Evolutionary conservation across 257 asterid genomes (phyloP).

Genomic region (Capsicum rhomboideum): DNA sequence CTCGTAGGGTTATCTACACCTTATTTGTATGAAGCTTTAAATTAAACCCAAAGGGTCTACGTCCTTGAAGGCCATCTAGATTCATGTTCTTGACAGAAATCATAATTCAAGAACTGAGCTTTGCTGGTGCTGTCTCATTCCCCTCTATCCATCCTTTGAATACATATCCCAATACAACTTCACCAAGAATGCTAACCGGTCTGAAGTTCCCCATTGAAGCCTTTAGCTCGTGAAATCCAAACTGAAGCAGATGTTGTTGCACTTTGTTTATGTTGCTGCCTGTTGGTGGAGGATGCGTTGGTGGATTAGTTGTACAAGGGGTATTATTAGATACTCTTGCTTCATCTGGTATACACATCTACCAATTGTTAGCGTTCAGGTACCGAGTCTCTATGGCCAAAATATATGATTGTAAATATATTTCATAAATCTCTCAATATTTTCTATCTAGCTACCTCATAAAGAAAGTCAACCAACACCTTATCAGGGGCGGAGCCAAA

Average conservation of each 20-base stretch:
- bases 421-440: background rate
- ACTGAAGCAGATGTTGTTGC: conserved; percentile 57
- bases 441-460: background rate
- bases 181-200: conserved; percentile 90
- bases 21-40: no score
- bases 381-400: conserved; percentile 61
- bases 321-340: conserved; percentile 37
- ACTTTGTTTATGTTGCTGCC: conserved; percentile 32
- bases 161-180: conserved; percentile 89
- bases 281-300: background rate
- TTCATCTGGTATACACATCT: conserved; percentile 72
- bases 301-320: conserved; percentile 19
- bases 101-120: conserved; percentile 77
- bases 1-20: no score
- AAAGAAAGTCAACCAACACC: no score
- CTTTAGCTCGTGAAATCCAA: conserved; percentile 70
- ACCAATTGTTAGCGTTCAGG: conserved; percentile 74
- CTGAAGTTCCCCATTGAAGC: conserved; percentile 84
- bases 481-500: no score
- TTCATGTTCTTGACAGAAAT: conserved; percentile 94
- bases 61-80: conserved; percentile 92
- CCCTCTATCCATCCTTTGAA: conserved; percentile 98
- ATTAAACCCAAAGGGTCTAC: conserved; percentile 18
- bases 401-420: background rate
- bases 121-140: conserved; percentile 79